Evolutionary conservation across 305 asterid species (phyloP).

Genomic region (Fraxinus albicans): DNA sequence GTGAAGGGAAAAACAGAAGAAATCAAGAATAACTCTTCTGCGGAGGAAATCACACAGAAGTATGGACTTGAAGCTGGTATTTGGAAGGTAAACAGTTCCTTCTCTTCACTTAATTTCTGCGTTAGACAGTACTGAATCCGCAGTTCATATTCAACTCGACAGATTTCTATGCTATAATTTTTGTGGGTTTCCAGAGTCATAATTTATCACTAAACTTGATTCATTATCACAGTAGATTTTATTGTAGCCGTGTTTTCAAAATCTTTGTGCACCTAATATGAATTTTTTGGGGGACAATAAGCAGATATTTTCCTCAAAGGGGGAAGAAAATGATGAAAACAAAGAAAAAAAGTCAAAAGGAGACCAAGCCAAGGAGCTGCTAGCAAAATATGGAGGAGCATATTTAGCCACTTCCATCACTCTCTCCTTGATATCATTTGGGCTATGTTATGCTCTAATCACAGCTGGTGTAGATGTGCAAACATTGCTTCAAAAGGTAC

Average conservation of each 20-base stretch:
- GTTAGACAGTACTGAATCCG: background rate
- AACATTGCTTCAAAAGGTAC: slow-evolving; percentile 73
- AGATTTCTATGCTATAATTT: background rate
- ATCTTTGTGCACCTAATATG: background rate
- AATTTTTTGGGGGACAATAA: background rate
- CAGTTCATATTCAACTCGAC: background rate
- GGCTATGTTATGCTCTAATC: slow-evolving; percentile 75
- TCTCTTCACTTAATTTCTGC: background rate
- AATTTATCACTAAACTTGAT: background rate
- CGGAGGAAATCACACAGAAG: slow-evolving; percentile 75
- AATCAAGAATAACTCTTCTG: slow-evolving; percentile 49
- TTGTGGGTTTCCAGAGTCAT: background rate
- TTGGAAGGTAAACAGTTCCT: slow-evolving; percentile 68
- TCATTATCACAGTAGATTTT: background rate
- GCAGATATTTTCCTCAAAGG: slow-evolving; percentile 65
- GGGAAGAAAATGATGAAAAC: slow-evolving; percentile 40
- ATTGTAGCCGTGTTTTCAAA: background rate
- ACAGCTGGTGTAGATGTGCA: slow-evolving; percentile 88
- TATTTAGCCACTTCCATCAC: slow-evolving; percentile 91
- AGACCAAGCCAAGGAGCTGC: slow-evolving; percentile 82
- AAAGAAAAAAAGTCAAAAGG: slow-evolving; percentile 66
- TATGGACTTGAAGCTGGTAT: slow-evolving; percentile 94
- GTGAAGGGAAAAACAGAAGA: slow-evolving; percentile 76
- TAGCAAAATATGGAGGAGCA: slow-evolving; percentile 95
- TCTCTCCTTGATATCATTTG: slow-evolving; percentile 83